Percentiles rank a stretch among this genome's conserved stretches.
phyloP scores from a whole-genome alignment of 306 rosid genomes.

The Quercus agrifolia region DNA sequence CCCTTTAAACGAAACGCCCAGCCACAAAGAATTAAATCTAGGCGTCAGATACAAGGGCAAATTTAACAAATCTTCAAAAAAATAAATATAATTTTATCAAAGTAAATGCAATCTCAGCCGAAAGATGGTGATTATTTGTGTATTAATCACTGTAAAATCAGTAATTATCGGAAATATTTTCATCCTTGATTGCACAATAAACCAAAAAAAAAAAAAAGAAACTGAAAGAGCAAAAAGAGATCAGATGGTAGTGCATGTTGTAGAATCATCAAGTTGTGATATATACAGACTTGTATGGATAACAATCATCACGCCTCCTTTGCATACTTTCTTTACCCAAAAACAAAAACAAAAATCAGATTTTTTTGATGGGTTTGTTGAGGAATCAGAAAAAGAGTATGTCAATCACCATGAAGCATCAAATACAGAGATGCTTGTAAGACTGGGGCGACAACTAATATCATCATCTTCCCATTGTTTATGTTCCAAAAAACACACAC shows the following conservation, averaged over 20 bases:
- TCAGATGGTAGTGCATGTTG: conserved; percentile 9
- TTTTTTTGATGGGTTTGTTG: too few relatives aligned
- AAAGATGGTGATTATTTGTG: not conserved
- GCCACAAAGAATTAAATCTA: not conserved
- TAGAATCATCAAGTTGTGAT: not conserved
- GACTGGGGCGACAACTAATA: not conserved
- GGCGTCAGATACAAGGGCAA: not conserved
- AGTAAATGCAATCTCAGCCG: not conserved
- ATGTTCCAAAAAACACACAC: too few relatives aligned
- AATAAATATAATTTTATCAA: too few relatives aligned
- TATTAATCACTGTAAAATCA: not conserved
- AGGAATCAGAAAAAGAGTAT: not conserved
- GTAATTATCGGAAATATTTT: not conserved
- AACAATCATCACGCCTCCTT: not conserved
- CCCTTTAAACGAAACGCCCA: not conserved
- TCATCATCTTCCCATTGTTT: not conserved
- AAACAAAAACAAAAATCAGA: not conserved
- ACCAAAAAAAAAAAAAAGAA: not conserved
- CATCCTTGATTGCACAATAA: not conserved
- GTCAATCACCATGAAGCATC: conserved; percentile 4
- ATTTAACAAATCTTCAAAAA: not conserved
- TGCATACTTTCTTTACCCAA: too few relatives aligned
- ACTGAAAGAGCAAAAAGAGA: not conserved
- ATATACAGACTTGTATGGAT: not conserved
- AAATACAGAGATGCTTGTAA: conserved; percentile 1